Base-by-base conservation (phyloP, 768 basidiomycete species). In the Psilocybe subaeruginosa region DNA sequence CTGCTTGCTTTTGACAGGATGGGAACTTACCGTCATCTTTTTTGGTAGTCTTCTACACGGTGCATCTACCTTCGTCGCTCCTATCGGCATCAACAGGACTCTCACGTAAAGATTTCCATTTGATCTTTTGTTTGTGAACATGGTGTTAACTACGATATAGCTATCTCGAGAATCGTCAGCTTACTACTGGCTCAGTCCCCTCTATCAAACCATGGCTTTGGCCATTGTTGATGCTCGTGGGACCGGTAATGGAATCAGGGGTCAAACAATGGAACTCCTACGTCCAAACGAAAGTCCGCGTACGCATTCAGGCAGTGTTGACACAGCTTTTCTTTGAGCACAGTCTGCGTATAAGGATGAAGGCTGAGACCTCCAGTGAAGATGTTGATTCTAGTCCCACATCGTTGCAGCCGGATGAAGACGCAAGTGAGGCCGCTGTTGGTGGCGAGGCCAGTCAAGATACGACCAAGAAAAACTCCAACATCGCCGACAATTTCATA, bases 121-220 rank as follows among this genome's bases (percentile, higher is more conserved):
- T 23, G 23, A 43, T 11, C 35, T 39, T 59, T 6, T 41, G 30
- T 31, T 16, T 29, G 14, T 1, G 14, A 11, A 56, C 50, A 4
- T 11, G 19, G 29, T 41, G 17, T 45, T 33, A 3, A 29, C 49
- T 8, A 45, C n/a, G 37, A 23, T 48, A 8, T 39, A 71, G 72
- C 11, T 69, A 70, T 31, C 59, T 74, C 19, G 70, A 72, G 59
- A 66, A 62, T 8, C 65, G 61, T 43, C 41, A 43, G 14, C 14
- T 12, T 17, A 64, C 59, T 8, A 30, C 58, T 16, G 54, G 71
- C 29, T 78, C 86, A 0, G 23, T 23, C 23, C 23, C 23, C 23
- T 65, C 74, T 8, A 70, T 88, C 30, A 80, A 80, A 45, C 89
- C 90, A 1, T 90, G 89, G 84, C 80, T 91, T 4, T 92, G 90